Conservation (phyloP, 106 monocot species). For the Posidonia australis region DNA sequence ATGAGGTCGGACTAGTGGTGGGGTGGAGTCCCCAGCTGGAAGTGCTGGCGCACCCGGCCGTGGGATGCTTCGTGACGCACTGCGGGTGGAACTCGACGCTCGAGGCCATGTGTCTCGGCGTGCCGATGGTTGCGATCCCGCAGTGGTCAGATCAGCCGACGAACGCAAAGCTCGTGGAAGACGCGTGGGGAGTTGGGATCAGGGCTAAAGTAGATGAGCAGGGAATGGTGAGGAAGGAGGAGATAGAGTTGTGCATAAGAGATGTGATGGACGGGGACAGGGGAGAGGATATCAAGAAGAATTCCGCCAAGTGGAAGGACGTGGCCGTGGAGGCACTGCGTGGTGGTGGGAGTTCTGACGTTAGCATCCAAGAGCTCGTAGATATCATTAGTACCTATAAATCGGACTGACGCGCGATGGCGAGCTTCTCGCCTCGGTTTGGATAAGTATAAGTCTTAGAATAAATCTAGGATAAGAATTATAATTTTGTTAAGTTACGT, state of each 20-base stretch:
- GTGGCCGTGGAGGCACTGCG: constrained; percentile 20
- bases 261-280: constrained; percentile 49
- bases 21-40: too few species aligned
- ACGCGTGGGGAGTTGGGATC: constrained; percentile 23
- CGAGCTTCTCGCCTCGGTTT: too few species aligned
- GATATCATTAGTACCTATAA: too few species aligned
- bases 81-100: constrained; percentile 56
- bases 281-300: constrained; percentile 24
- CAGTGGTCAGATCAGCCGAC: constrained; percentile 71
- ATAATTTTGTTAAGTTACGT: too few species aligned
- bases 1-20: constrained; percentile 7
- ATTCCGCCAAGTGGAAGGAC: constrained; percentile 28
- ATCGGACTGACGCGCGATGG: too few species aligned
- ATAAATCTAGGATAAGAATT: too few species aligned
- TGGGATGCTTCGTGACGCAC: constrained; percentile 22
- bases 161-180: constrained; percentile 46
- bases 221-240: constrained; percentile 19
- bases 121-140: constrained; percentile 40
- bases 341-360: constrained; percentile 48
- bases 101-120: constrained; percentile 26
- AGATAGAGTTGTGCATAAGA: constrained; percentile 29
- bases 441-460: too few species aligned
- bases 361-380: too few species aligned
- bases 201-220: not conserved
- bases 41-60: too few species aligned